Conservation (phyloP, 2,329 filamentous ascomycete species). For the Metarhizium robertsii region DNA sequence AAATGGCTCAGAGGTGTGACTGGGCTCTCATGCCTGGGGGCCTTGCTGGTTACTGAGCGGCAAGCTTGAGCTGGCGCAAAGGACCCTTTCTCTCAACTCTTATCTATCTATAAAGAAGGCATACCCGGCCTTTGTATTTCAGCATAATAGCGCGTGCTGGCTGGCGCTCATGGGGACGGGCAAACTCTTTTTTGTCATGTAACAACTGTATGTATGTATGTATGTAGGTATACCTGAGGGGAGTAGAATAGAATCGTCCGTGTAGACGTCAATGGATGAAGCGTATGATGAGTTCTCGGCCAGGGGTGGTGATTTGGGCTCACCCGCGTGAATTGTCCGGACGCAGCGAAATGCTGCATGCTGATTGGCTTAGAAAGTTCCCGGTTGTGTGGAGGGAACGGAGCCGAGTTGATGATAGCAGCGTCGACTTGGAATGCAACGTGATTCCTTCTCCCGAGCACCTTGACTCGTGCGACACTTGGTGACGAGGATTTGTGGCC, state of each 20-base stretch:
- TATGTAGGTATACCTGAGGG: slow-evolving; percentile 1
- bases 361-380: slow-evolving; percentile 24
- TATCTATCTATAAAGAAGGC: not conserved
- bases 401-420: not conserved
- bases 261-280: not conserved
- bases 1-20: not conserved
- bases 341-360: not conserved
- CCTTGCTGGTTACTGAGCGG: not conserved
- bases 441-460: too few relatives aligned
- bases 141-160: not conserved
- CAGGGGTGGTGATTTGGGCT: not conserved
- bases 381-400: not conserved
- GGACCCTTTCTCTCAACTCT: slow-evolving; percentile 4
- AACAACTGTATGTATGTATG: not conserved
- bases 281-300: not conserved
- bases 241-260: not conserved
- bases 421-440: too few relatives aligned
- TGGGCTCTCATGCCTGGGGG: not conserved
- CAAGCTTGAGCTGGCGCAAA: not conserved
- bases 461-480: too few relatives aligned
- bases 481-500: too few relatives aligned
- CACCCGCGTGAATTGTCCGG: too few relatives aligned
- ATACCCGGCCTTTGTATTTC: not conserved
- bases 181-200: not conserved
- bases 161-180: not conserved